Evolutionary conservation across 1,139 yeast species (phyloP).

Genomic region (Waltiozyma sp.): DNA sequence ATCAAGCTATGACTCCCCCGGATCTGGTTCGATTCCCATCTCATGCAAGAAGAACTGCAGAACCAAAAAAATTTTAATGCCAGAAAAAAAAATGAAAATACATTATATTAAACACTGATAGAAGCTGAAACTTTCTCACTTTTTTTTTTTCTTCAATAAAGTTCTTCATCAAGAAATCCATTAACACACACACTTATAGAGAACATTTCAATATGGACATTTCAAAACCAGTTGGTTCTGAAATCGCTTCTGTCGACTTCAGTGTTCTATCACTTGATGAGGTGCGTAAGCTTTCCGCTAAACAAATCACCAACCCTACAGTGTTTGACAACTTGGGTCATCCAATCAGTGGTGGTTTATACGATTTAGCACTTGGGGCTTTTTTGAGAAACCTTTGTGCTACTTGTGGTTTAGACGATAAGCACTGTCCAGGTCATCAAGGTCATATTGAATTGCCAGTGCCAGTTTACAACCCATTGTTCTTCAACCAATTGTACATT

Average conservation of each 20-base stretch:
- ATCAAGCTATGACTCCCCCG: too few species aligned
- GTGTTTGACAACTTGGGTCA: constrained; percentile 95
- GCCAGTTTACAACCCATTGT: constrained; percentile 97
- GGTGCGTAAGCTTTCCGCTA: constrained; percentile 92
- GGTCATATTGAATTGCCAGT: constrained; percentile 97
- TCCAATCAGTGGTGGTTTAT: constrained; percentile 93
- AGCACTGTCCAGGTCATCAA: constrained; percentile 98
- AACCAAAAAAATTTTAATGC: background rate
- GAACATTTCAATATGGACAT: constrained; percentile 58
- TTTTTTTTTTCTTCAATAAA: too few species aligned
- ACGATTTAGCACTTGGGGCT: constrained; percentile 94
- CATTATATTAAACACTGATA: background rate
- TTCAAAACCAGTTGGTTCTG: constrained; percentile 92
- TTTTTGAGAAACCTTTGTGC: constrained; percentile 97
- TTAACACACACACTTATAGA: background rate
- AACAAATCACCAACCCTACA: constrained; percentile 94
- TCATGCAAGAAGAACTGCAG: too few species aligned
- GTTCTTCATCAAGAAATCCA: background rate
- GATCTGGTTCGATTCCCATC: too few species aligned
- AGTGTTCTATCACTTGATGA: constrained; percentile 98
- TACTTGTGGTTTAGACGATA: constrained; percentile 98
- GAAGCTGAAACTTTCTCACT: too few species aligned
- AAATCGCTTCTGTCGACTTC: constrained; percentile 88
- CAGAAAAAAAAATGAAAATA: background rate
- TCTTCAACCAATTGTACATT: constrained; percentile 85